These are phyloP conservation scores for Mycena metata DNA, from an alignment of 768 basidiomycete species.

Conservation along the genomic window DNA sequence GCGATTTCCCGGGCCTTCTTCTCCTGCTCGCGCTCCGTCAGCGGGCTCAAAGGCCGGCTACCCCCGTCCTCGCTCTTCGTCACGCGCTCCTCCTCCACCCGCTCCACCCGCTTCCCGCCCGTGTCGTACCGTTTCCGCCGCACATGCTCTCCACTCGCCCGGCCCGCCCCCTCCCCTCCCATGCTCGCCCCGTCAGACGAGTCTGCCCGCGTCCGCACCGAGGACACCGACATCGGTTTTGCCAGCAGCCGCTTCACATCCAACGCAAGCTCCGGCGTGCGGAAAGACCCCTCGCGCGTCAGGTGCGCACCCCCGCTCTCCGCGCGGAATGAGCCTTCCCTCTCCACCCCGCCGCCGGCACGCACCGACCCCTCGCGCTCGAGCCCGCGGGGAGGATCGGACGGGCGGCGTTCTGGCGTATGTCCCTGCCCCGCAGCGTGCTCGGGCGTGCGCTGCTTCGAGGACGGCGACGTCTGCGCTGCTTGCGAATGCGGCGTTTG, in stretches of 20 bases:
- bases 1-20: conserved; percentile 39
- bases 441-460: conserved; percentile 29
- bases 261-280: conserved; percentile 34
- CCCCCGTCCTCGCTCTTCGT: conserved; percentile 11
- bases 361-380: conserved; percentile 26
- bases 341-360: background rate
- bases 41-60: conserved; percentile 4
- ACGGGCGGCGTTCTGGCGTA: conserved; percentile 1
- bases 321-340: background rate
- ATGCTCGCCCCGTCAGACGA: conserved; percentile 20
- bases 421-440: background rate
- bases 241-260: conserved; percentile 36
- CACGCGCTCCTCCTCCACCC: conserved; percentile 18
- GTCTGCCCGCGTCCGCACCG: conserved; percentile 5
- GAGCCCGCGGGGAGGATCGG: background rate
- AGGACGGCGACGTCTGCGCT: background rate
- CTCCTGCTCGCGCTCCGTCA: conserved; percentile 43
- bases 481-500: background rate
- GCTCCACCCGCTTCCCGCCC: conserved; percentile 24
- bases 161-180: conserved; percentile 2
- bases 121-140: conserved; percentile 27
- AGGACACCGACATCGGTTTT: conserved; percentile 29
- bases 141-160: background rate
- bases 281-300: conserved; percentile 30
- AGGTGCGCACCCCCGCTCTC: conserved; percentile 4